Conservation (phyloP, 2,329 filamentous ascomycete species). For the Gaeumannomyces tritici region DNA sequence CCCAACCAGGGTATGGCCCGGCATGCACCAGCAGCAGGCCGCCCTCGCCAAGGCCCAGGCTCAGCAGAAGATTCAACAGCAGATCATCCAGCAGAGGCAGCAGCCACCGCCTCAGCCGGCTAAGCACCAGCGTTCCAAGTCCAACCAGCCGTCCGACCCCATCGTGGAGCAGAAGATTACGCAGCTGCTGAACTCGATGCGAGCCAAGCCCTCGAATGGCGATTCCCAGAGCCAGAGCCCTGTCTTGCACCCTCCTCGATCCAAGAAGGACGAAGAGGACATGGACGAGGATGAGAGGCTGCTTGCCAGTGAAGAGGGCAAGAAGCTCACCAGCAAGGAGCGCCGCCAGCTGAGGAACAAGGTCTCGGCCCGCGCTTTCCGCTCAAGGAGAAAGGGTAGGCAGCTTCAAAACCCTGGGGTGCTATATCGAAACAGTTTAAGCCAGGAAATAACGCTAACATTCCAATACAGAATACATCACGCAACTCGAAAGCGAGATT, state of each 20-base stretch:
- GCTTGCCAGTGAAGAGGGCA: conserved; percentile 92
- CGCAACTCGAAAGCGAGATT: conserved; percentile 85
- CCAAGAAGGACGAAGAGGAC: conserved; percentile 91
- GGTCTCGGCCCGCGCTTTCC: conserved; percentile 94
- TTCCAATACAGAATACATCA: conserved; percentile 74
- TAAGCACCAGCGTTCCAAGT: conserved; percentile 38
- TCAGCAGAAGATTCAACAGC: conserved; percentile 58
- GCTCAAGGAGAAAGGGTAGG: conserved; percentile 95
- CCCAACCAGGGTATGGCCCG: conserved; percentile 71
- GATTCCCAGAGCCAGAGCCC: neutral
- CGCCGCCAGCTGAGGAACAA: conserved; percentile 97
- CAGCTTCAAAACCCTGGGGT: conserved; percentile 6
- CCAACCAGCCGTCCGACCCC: conserved; percentile 49
- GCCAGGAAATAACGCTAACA: conserved; percentile 33
- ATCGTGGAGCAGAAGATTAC: conserved; percentile 88
- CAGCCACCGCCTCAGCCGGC: conserved; percentile 29
- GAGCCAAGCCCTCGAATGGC: conserved; percentile 45
- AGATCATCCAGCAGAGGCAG: conserved; percentile 38
- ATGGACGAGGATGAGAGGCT: conserved; percentile 98
- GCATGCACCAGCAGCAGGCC: conserved; percentile 88
- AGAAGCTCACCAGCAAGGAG: conserved; percentile 98
- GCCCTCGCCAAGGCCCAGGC: conserved; percentile 65
- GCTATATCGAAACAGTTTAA: neutral
- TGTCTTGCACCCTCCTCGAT: conserved; percentile 32
- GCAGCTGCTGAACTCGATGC: conserved; percentile 85